These are phyloP conservation scores for Bothriochloa decipiens DNA, from an alignment of 176 grass and related monocot species.

Conservation along the genomic window DNA sequence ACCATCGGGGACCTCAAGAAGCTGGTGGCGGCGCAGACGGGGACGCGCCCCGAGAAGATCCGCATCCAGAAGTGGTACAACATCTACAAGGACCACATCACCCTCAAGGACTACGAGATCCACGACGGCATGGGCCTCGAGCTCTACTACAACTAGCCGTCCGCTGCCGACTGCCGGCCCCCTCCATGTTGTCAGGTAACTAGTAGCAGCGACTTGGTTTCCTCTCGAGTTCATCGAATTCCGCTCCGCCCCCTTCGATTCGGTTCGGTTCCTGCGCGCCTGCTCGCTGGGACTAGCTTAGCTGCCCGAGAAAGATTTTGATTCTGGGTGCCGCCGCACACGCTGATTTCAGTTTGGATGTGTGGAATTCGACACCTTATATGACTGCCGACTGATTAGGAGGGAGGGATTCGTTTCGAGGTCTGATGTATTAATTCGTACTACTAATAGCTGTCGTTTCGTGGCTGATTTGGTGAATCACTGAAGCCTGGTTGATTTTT, in stretches of 20 bases:
- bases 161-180: accelerated
- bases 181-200: neutral
- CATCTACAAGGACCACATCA: conserved; percentile 99
- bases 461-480: neutral
- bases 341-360: neutral
- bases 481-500: neutral
- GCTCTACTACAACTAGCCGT: conserved; percentile 93
- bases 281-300: neutral
- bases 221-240: neutral
- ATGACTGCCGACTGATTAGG: neutral
- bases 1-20: conserved; percentile 99
- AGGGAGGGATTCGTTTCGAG: neutral
- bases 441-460: neutral
- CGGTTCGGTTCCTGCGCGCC: too few species aligned
- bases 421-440: neutral
- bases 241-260: neutral
- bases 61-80: conserved; percentile 99
- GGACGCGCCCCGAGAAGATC: conserved; percentile 91
- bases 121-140: conserved; percentile 99
- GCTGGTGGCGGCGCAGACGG: conserved; percentile 96
- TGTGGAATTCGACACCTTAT: neutral
- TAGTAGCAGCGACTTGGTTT: neutral
- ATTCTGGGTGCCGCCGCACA: too few species aligned
- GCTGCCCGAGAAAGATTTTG: too few species aligned
- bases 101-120: conserved; percentile 96